A percentile compares a stretch with the other conserved stretches of the same genome.
phyloP scores from a whole-genome alignment of 75 land plant genomes.

The Selaginella tamariscina region DNA sequence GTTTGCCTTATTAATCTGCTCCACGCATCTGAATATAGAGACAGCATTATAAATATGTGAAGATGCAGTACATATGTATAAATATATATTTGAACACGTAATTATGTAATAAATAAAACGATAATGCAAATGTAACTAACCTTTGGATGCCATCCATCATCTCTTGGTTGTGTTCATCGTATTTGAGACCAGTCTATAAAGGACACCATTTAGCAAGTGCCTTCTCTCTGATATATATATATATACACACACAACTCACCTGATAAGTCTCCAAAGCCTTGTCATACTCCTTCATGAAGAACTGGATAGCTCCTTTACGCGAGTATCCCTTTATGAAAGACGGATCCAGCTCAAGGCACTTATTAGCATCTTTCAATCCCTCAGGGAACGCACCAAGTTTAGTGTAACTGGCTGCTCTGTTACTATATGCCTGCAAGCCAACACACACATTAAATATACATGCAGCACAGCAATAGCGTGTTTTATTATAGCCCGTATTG shows the following conservation, averaged over 20 bases:
- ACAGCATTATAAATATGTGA: not conserved
- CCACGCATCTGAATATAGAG: constrained; percentile 50
- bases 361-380: constrained; percentile 92
- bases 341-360: constrained; percentile 92
- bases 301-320: constrained; percentile 84
- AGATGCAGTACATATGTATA: constrained; percentile 6
- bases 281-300: constrained; percentile 97
- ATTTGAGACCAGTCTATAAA: constrained; percentile 66
- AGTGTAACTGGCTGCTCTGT: constrained; percentile 98
- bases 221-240: too few relatives aligned
- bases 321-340: constrained; percentile 81
- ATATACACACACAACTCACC: constrained; percentile 14
- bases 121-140: constrained; percentile 25
- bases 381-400: constrained; percentile 93
- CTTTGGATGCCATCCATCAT: constrained; percentile 76
- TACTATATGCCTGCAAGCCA: constrained; percentile 66
- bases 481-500: too few relatives aligned
- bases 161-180: constrained; percentile 80
- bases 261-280: constrained; percentile 93
- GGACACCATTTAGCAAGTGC: not conserved
- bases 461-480: too few relatives aligned
- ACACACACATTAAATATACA: not conserved
- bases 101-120: too few relatives aligned
- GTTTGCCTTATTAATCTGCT: constrained; percentile 81
- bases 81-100: too few relatives aligned